Percentiles rank a stretch among this genome's conserved stretches.
These are phyloP conservation scores for Mucor indicus DNA, from an alignment of 371 early-diverging fungal genomes.

Conservation along the genomic window DNA sequence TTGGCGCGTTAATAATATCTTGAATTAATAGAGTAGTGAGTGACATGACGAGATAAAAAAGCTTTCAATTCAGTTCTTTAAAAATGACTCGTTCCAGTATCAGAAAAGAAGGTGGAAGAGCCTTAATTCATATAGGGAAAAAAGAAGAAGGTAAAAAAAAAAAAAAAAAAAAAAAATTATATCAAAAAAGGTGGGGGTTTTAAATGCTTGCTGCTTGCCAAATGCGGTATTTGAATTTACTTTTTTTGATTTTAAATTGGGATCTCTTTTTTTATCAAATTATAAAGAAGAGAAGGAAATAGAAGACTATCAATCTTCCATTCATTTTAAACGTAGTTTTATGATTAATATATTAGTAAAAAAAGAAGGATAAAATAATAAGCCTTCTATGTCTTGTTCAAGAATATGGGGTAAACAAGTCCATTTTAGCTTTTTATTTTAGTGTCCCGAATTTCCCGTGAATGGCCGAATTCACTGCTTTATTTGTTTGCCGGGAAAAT, in stretches of 20 bases:
- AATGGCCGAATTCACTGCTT: conserved; percentile 29
- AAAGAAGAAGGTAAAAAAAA: not conserved
- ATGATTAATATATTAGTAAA: conserved; percentile 6
- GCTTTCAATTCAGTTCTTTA: conserved; percentile 10
- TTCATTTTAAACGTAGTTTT: not conserved
- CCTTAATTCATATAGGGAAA: not conserved
- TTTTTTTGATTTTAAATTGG: not conserved
- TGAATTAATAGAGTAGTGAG: conserved; percentile 20
- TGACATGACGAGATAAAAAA: conserved; percentile 11
- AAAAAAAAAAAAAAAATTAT: not conserved
- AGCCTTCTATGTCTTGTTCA: too few species aligned
- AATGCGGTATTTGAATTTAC: not conserved
- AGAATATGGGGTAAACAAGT: too few species aligned
- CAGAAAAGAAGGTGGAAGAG: not conserved
- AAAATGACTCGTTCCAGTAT: not conserved
- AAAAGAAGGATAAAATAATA: not conserved
- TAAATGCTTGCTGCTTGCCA: not conserved
- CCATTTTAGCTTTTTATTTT: conserved; percentile 1
- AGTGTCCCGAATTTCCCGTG: conserved; percentile 27
- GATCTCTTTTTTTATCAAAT: not conserved
- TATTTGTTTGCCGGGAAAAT: too few species aligned
- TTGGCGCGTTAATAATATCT: conserved; percentile 35
- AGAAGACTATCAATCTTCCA: too few species aligned
- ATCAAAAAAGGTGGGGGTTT: not conserved
- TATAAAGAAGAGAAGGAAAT: not conserved